These are phyloP conservation scores for Vachellia collinsii DNA, from an alignment of 306 rosid genomes.

Conservation along the genomic window DNA sequence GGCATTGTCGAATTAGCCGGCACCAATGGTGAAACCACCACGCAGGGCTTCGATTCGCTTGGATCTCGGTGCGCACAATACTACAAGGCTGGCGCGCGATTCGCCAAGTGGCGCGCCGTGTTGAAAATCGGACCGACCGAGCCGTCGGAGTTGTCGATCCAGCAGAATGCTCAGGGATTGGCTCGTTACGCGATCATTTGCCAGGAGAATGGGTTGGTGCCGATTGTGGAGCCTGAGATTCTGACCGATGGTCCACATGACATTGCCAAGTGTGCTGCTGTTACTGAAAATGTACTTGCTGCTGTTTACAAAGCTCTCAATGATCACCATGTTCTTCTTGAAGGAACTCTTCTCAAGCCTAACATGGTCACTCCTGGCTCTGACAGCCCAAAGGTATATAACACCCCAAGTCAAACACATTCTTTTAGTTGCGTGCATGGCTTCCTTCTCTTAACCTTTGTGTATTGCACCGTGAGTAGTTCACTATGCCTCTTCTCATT, in stretches of 20 bases:
- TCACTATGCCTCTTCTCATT: no score
- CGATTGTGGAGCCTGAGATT: constrained; percentile 79
- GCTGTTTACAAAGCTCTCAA: constrained; percentile 74
- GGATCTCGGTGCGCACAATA: constrained; percentile 61
- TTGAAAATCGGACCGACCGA: constrained; percentile 62
- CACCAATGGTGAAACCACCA: constrained; percentile 70
- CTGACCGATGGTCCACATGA: constrained; percentile 67
- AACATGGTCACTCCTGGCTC: constrained; percentile 83
- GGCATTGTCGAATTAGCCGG: constrained; percentile 73
- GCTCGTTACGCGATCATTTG: constrained; percentile 76
- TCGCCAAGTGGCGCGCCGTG: constrained; percentile 78
- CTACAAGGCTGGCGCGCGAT: constrained; percentile 74
- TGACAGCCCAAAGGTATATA: constrained; percentile 61
- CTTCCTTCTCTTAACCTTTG: not conserved
- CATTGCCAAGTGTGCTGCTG: constrained; percentile 65
- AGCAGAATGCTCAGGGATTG: constrained; percentile 76
- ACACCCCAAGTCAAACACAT: not conserved
- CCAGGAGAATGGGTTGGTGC: constrained; percentile 77
- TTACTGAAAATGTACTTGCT: constrained; percentile 64
- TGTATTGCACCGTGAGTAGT: no score
- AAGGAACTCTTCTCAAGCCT: constrained; percentile 78
- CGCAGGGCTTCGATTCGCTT: constrained; percentile 69
- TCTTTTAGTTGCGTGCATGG: not conserved
- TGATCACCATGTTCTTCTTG: constrained; percentile 77
- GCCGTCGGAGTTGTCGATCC: constrained; percentile 65